Conservation (phyloP, 305 asterid genomes). For the Andrographis paniculata region DNA sequence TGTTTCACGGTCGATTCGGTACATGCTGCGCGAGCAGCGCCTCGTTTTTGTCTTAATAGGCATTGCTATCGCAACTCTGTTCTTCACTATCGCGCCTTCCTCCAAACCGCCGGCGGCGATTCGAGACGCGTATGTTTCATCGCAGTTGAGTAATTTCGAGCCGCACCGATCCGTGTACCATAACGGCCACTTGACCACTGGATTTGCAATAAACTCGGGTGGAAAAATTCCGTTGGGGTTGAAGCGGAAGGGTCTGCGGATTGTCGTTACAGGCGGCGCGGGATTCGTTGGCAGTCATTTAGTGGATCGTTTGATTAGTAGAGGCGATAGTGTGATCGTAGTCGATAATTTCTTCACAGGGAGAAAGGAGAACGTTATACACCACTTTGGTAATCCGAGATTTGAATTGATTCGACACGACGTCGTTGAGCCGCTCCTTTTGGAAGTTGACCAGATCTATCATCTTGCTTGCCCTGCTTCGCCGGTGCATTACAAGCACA, state of each 20-base stretch:
- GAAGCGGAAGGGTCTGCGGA: conserved; percentile 48
- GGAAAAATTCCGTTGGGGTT: conserved; percentile 62
- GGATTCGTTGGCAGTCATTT: conserved; percentile 75
- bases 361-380: conserved; percentile 60
- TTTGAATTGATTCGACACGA: conserved; percentile 74
- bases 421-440: conserved; percentile 62
- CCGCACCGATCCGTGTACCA: conserved; percentile 23
- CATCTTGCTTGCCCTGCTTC: conserved; percentile 81
- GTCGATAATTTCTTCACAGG: conserved; percentile 73
- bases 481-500: conserved; percentile 72
- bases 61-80: conserved; percentile 43
- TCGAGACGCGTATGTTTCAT: conserved; percentile 3
- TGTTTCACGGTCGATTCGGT: conserved; percentile 39
- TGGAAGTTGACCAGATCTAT: conserved; percentile 78
- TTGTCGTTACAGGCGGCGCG: conserved; percentile 73
- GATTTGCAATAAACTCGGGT: conserved; percentile 24
- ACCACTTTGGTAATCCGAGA: conserved; percentile 58
- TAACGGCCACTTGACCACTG: conserved; percentile 24
- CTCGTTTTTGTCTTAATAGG: conserved; percentile 48
- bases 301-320: conserved; percentile 53
- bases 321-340: conserved; percentile 72
- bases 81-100: conserved; percentile 35
- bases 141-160: conserved; percentile 13
- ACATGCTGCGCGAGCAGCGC: conserved; percentile 62
- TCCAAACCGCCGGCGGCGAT: conserved; percentile 8